Base-by-base conservation (phyloP, 2,329 filamentous ascomycete species). In the Hymenoscyphus albidus region DNA sequence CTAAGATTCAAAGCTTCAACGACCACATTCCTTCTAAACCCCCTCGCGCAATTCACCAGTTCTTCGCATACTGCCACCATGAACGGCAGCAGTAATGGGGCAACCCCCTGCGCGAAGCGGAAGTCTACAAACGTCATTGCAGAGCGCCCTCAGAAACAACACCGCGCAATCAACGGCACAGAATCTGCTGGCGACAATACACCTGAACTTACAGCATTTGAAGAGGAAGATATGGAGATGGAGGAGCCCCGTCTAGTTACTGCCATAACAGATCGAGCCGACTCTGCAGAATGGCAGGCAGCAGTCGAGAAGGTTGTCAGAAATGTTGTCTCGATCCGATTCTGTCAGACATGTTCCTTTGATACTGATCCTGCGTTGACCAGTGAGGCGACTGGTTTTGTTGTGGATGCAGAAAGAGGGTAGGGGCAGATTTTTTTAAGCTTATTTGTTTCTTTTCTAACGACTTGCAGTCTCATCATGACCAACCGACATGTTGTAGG, bases 251-350 rank as follows among this genome's bases (percentile, higher is more conserved):
- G 75, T 65, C 9, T 79, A 63, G 16, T 48, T 9, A 76, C 79
- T 67, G 76, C 77, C 65, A 74, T 82, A 70, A 18, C 35, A 10
- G 35, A 35, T 10, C 5, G 35, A 35, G 80, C 74, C 62, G 80
- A 80, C 68, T 91, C 89, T 2, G 88, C 88, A 31, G 93, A 96
- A 79, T 99, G 95, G 95, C 94, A 98, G 78, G 90, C 88, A 60
- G 97, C 93, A 0, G 96, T 98, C 66, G 93, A 97, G 78, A 89
- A 88, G 67, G 95, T 99, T 2, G 93, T 99, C 62, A 88, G 90
- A 76, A 97, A 93, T 71, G 95, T 98, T 18, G 95, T 99, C 59
- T 97, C 94, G n/a, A 98, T 99, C 73, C 91, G 96, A 70, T 99
- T 99, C 80, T 98, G 94, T 77, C 93, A 97, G 82, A 97, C 95